A percentile compares a stretch with the other conserved stretches of the same genome.
phyloP scores from a whole-genome alignment of 1,284 basidiomycete species.

The Singerocomus rubriflavus region DNA sequence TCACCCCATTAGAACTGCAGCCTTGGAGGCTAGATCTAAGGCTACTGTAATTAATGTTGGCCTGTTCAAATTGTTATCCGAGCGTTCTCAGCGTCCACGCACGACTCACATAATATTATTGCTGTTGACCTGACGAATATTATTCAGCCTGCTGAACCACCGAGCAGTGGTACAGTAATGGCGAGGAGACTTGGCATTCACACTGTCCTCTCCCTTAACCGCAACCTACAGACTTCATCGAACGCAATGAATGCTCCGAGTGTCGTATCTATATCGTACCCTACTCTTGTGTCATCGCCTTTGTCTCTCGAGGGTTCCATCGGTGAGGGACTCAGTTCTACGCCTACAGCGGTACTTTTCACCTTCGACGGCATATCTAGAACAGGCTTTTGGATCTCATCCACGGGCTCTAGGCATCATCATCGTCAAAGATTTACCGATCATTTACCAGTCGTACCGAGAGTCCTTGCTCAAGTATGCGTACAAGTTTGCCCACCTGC shows the following conservation, averaged over 20 bases:
- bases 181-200: conserved; percentile 10
- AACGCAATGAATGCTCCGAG: conserved; percentile 50
- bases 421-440: conserved; percentile 76
- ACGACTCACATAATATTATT: too few species aligned
- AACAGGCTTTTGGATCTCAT: conserved; percentile 78
- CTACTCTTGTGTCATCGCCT: conserved; percentile 57
- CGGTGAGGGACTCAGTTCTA: conserved; percentile 38
- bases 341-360: neutral
- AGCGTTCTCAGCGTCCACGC: too few species aligned
- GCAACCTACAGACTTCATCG: conserved; percentile 19
- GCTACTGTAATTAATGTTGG: too few species aligned
- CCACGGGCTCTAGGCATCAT: conserved; percentile 77
- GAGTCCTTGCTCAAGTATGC: conserved; percentile 70
- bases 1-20: too few species aligned
- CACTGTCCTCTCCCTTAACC: conserved; percentile 7
- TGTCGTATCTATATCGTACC: conserved; percentile 71
- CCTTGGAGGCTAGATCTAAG: too few species aligned
- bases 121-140: too few species aligned
- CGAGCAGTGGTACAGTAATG: conserved; percentile 1
- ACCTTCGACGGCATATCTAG: conserved; percentile 34
- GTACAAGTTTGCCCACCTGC: conserved; percentile 70
- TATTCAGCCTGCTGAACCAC: too few species aligned
- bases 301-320: conserved; percentile 59
- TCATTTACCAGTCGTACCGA: conserved; percentile 57
- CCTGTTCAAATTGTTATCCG: too few species aligned